Evolutionary conservation across 2,329 filamentous ascomycete species (phyloP).

Genomic region (Atkinsonella hypoxylon): DNA sequence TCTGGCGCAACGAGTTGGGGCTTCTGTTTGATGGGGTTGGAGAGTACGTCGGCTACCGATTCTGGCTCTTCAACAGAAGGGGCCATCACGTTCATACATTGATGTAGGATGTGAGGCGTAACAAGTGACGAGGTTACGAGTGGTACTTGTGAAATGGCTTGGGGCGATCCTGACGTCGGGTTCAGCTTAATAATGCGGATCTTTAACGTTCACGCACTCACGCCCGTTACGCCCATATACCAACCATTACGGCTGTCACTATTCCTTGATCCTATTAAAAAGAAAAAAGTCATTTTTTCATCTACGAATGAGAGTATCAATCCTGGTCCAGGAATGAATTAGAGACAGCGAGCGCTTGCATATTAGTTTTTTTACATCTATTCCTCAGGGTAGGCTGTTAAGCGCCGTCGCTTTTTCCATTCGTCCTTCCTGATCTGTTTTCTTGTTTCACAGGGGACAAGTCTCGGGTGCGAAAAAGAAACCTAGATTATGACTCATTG

Average conservation of each 20-base stretch:
- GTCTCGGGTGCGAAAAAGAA: neutral
- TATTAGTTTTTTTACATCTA: no score
- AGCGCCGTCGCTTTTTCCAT: no score
- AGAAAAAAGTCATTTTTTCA: no score
- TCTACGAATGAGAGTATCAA: no score
- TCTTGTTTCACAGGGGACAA: no score
- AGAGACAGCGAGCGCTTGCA: no score
- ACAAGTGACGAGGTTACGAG: neutral
- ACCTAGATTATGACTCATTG: neutral
- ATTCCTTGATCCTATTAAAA: neutral
- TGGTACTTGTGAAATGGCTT: neutral
- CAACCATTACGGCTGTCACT: neutral
- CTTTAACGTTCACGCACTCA: no score
- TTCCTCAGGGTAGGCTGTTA: no score
- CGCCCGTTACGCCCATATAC: neutral
- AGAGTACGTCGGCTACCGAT: constrained; percentile 55
- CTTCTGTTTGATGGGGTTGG: constrained; percentile 63
- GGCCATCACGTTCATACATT: constrained; percentile 45
- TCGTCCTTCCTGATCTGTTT: no score
- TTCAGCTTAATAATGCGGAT: constrained; percentile 2
- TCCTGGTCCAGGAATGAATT: no score
- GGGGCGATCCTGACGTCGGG: neutral
- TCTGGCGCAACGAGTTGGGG: constrained; percentile 87
- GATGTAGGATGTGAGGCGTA: neutral
- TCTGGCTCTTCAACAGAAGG: constrained; percentile 67